Percentiles rank a stretch among this genome's conserved stretches.
Evolutionary conservation across 176 grass and related monocot species (phyloP).

Genomic region (Alopecurus myosuroides): DNA sequence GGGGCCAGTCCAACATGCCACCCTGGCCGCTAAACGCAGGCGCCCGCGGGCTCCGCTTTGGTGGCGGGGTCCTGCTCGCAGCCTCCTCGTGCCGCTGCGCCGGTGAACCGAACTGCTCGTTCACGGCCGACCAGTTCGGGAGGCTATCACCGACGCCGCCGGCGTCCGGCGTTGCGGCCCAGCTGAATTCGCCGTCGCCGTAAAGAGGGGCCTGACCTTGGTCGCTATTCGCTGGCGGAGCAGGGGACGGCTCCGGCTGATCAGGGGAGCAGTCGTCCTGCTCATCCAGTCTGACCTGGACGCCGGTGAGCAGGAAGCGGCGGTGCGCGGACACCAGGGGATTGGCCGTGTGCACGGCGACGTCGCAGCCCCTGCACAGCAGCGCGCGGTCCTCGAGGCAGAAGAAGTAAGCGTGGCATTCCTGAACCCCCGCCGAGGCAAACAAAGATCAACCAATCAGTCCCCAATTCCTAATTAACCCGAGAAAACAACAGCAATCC

Average conservation of each 20-base stretch:
- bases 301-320: slow-evolving; percentile 87
- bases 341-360: slow-evolving; percentile 79
- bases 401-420: slow-evolving; percentile 90
- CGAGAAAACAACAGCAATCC: not conserved
- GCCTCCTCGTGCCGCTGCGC: not conserved
- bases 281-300: slow-evolving; percentile 71
- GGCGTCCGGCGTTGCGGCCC: not conserved
- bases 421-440: slow-evolving; percentile 39
- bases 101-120: slow-evolving; percentile 37
- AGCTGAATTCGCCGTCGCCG: slow-evolving; percentile 29
- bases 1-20: slow-evolving; percentile 55
- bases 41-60: slow-evolving; percentile 30
- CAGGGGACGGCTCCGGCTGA: not conserved
- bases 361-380: slow-evolving; percentile 81
- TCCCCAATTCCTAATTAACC: not conserved
- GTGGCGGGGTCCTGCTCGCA: not conserved
- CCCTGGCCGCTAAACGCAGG: not conserved
- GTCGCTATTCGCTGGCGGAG: slow-evolving; percentile 25
- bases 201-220: slow-evolving; percentile 17
- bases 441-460: not conserved
- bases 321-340: slow-evolving; percentile 70
- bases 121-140: slow-evolving; percentile 36
- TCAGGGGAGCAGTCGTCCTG: slow-evolving; percentile 18
- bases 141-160: slow-evolving; percentile 5
- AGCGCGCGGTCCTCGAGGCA: slow-evolving; percentile 91